Base-by-base conservation (phyloP, 768 basidiomycete species). In the Dictyophora rubrovolvata region DNA sequence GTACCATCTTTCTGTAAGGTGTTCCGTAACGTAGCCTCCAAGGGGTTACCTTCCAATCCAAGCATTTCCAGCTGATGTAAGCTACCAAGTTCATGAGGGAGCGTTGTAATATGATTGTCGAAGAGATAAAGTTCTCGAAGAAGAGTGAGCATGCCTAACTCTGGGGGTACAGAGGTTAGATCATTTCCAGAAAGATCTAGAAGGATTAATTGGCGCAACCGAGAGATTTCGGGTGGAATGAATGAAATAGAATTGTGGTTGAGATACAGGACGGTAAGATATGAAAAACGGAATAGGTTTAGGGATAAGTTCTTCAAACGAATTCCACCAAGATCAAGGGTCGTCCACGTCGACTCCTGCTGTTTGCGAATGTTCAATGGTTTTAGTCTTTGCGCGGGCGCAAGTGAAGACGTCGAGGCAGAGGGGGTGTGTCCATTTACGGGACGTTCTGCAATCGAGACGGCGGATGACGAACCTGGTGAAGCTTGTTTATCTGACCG, bases 1-100 rank as follows among this genome's bases (percentile, higher is more conserved):
- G 95, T 96, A n/a, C 96, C 95, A 35, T 97, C 93, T 71, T 93
- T 94, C 72, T 96, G 93, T 54, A 97, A 77, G 23, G 95, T 81
- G 22, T 77, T 74, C 69, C 91, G 89, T 46, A 94, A 74, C 23
- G 79, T 72, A 1, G 82, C 73, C 57, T 95, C 90, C 47, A 99
- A 72, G 1, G 94, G 94, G 65, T 99, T 99, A n/a, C 96, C 96
- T 70, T 98, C 96, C 36, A 99, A 80, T 18, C 96, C 96, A 23
- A 99, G 74, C 11, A 91, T 92, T 69, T 90, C 91, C 53, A 99
- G 78, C 69, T 93, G 91, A 67, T 95, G 90, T 36, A 99, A 72
- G 57, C 82, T 91, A 28, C 96, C 96, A 36, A 96, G 77, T 68
- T 99, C 90, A 0, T 79, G 75, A 1, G 96, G 96, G 18, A 99